A percentile compares a stretch with the other conserved stretches of the same genome.
phyloP scores from a whole-genome alignment of 208 protist genomes.

The Entamoeba invadens region DNA sequence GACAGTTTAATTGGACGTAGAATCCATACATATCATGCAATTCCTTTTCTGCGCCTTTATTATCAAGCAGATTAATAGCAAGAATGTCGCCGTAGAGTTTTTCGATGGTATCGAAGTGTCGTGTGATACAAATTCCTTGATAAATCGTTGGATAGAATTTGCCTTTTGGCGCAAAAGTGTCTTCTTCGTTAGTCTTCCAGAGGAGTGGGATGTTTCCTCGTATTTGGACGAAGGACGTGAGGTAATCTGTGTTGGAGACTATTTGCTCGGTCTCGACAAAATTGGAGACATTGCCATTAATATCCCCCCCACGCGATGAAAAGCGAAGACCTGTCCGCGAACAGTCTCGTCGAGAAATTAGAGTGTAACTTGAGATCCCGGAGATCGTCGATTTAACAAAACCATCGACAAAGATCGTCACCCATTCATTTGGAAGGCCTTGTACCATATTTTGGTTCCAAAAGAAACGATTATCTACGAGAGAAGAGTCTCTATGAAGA shows the following conservation, averaged over 20 bases:
- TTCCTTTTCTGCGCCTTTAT: not conserved
- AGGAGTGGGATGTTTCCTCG: conserved; percentile 42
- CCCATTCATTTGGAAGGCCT: not conserved
- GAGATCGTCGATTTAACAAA: not conserved
- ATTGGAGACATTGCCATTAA: conserved; percentile 45
- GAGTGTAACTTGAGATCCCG: not conserved
- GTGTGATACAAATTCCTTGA: not conserved
- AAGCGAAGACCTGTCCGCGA: conserved; percentile 42
- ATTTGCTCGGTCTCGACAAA: conserved; percentile 56
- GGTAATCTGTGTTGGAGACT: not conserved
- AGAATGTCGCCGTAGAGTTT: not conserved
- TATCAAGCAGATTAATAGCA: not conserved
- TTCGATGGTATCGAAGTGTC: not conserved
- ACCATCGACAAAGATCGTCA: not conserved
- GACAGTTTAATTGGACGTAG: not conserved
- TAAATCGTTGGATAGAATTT: not conserved
- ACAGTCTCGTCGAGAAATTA: conserved; percentile 34
- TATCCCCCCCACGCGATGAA: conserved; percentile 43
- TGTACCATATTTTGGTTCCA: not conserved
- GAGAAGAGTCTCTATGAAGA: not conserved
- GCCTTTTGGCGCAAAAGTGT: not conserved
- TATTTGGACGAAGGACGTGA: conserved; percentile 15
- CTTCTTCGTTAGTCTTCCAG: conserved; percentile 34
- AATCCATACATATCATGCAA: not conserved
- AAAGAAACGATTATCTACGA: not conserved